Evolutionary conservation across 2,329 filamentous ascomycete genomes (phyloP), one percentile per base, ranked within the genome.

Genomic region (Myriosclerotinia curreyana): DNA sequence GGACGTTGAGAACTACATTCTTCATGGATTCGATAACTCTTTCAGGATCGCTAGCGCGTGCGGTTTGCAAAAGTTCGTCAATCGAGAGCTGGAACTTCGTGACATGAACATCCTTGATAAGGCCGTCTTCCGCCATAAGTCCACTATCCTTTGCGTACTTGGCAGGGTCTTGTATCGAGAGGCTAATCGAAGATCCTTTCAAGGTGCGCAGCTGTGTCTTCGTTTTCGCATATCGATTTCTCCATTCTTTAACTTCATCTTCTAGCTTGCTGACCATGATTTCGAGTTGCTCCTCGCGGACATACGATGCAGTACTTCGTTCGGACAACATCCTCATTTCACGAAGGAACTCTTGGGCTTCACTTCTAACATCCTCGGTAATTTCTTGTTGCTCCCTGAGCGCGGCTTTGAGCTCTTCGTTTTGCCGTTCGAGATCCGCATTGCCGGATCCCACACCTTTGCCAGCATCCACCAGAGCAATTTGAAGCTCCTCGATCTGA

Each of bases 71-170:
- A 48, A 98, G 82, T 72, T 98, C 94, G 74, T 99, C 94, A 66
- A 99, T 90, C 28, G 92, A 86, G 66, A 98, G 88, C 76, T 99
- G 95, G 79, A 96, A 98, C 73, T 91, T 93, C 59, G 94, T 97
- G 69, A 99, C 86, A 74, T 97, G 90, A 15, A 97, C 84, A 76
- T 97, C 95, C 77, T 91, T 93, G 71, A 99, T 86, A 28, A 95
- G 76, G 7, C 95, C 95, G 65, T 87, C 84, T 15, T 88, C 84
- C 46, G 89, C 83, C 28, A 85, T 83, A 69, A 95, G 88, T 34
- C 82, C 85, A 72, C 83, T 84, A 60, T 91, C 86, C 59, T 84
- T 84, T 49, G 87, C 77, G 67, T 87, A 84, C 68, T 83, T 85
- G 58, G 83, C 85, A n/a, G 87, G 86, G 69, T 94, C 88, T 9